Evolutionary conservation across 179 eudicot genomes (phyloP).

Genomic region (Heliamphora pulchella): DNA sequence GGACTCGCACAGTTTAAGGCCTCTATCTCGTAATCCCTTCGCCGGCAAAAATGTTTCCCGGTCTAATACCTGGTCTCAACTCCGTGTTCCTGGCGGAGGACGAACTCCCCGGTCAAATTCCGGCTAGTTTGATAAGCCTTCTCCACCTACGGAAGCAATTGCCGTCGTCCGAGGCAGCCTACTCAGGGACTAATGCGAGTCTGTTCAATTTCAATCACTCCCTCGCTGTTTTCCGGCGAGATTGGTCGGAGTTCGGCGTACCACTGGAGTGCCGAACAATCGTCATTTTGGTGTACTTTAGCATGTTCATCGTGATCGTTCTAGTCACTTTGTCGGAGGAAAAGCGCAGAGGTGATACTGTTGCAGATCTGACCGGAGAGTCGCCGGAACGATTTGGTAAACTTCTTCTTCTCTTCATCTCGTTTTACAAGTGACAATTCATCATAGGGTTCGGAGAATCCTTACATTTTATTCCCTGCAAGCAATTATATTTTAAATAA

Average conservation of each 20-base stretch:
- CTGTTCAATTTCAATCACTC: background rate
- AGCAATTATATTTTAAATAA: too few relatives aligned
- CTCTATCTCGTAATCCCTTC: background rate
- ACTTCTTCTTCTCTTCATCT: too few relatives aligned
- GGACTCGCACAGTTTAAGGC: background rate
- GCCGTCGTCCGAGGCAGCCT: background rate
- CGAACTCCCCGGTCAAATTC: background rate
- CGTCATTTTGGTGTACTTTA: background rate
- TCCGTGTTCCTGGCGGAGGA: conserved; percentile 1
- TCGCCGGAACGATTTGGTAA: background rate
- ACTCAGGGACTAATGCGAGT: background rate
- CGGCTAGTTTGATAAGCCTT: background rate
- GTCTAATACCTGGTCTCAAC: conserved; percentile 14
- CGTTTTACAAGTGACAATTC: too few relatives aligned
- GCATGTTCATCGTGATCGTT: background rate
- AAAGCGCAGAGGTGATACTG: background rate
- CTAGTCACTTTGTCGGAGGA: background rate
- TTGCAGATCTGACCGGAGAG: background rate
- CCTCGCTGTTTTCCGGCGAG: background rate
- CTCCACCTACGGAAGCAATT: background rate
- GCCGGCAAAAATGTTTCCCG: conserved; percentile 6
- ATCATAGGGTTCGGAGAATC: too few relatives aligned
- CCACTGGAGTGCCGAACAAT: background rate
- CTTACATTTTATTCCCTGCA: too few relatives aligned
- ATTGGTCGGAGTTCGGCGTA: background rate